Evolutionary conservation across 2,329 filamentous ascomycete species (phyloP), one percentile per base, ranked within the genome.

Genomic region (Hymenoscyphus fraxineus): DNA sequence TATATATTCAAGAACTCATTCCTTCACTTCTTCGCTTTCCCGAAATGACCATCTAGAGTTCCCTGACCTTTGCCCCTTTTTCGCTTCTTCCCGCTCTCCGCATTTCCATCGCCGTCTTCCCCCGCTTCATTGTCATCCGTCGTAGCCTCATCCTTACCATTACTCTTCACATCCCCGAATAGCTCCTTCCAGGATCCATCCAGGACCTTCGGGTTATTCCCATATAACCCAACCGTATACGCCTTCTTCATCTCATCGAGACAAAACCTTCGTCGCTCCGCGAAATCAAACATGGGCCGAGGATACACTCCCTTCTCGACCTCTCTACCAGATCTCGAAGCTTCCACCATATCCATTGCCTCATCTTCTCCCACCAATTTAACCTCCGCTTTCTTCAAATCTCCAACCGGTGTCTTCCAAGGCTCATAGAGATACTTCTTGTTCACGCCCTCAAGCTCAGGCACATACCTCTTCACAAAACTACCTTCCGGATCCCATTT

Each of bases 391-490:
- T 59, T 58, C 56, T 85, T 89, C 78, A 91, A 87, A 64, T 92
- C 89, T 22, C 77, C 77, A 47, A 88, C 81, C 1, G 87, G 86
- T 54, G 89, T 88, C 73, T 88, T 92, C 87, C 89, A 91, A 6
- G 90, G 90, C 79, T 93, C 90, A 69, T 92, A 93, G 39, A 93
- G 91, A 71, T 84, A 91, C 75, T 89, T 92, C 61, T 82, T 82
- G 15, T 87, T 81, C 67, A 89, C 80, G 0, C 81, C 71, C 64
- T 77, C 80, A 47, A 93, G 77, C 75, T 93, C 90, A 0, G 90
- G 89, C 0, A 90, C 84, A 76, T 85, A 93, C 47, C 78, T 80
- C 31, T 85, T 79, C 58, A 93, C 83, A 65, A 91, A 85, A 2
- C 76, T 70, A 0, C 90, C 89, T 0, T 89, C 79, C 64, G 85